Conservation (phyloP, 2,329 filamentous ascomycete species). For the Tricladium varicosporioides region DNA sequence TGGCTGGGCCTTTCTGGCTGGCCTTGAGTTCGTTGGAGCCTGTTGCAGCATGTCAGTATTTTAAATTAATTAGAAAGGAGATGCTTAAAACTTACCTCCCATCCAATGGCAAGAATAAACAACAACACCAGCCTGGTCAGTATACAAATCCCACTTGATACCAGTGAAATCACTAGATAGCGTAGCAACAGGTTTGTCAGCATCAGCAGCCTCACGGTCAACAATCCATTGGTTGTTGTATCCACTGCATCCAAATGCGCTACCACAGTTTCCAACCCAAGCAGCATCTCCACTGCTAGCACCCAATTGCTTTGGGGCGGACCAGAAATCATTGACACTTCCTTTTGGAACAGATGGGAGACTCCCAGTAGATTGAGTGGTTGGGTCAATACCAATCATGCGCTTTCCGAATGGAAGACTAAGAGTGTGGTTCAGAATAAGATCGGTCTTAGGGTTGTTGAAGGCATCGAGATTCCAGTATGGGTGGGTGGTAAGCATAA, state of each 20-base stretch:
- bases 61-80: neutral
- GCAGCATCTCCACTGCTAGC: conserved; percentile 59
- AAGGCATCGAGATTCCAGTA: conserved; percentile 74
- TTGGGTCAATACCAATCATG: conserved; percentile 65
- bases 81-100: conserved; percentile 38
- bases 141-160: conserved; percentile 76
- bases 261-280: conserved; percentile 72
- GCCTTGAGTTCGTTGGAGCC: conserved; percentile 50
- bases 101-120: conserved; percentile 71
- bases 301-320: conserved; percentile 72
- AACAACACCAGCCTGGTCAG: conserved; percentile 85
- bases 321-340: conserved; percentile 79
- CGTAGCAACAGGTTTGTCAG: conserved; percentile 50
- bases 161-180: conserved; percentile 74
- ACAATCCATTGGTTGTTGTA: conserved; percentile 63
- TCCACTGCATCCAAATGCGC: conserved; percentile 70
- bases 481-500: conserved; percentile 70
- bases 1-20: conserved; percentile 51
- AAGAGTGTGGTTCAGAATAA: conserved; percentile 68
- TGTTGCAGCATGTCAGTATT: neutral
- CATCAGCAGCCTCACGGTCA: conserved; percentile 33
- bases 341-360: conserved; percentile 64
- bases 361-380: conserved; percentile 70
- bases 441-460: conserved; percentile 61
- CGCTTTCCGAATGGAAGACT: conserved; percentile 69